These are phyloP conservation scores for Pseudocercospora vitis DNA, from an alignment of 2,329 filamentous ascomycete genomes.

Conservation along the genomic window DNA sequence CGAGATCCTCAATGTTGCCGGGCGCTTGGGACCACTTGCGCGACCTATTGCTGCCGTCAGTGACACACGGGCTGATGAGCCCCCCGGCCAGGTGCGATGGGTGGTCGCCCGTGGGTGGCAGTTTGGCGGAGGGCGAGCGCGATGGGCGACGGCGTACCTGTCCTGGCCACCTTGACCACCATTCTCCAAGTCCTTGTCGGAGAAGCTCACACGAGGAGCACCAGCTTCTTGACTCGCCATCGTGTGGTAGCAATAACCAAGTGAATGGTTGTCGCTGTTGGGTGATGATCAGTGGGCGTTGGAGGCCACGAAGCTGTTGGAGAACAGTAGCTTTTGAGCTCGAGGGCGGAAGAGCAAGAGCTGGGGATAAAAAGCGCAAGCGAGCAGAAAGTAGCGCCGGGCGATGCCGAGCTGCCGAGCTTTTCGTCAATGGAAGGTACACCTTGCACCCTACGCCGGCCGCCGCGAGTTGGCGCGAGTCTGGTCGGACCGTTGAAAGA, in stretches of 20 bases:
- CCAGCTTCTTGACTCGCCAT: constrained; percentile 31
- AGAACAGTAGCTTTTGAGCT: constrained; percentile 15
- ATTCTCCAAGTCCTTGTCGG: constrained; percentile 43
- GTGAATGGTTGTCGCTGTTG: constrained; percentile 33
- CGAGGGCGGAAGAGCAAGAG: too few species aligned
- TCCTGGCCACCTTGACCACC: constrained; percentile 34
- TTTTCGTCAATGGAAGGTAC: constrained; percentile 16
- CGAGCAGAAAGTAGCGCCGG: constrained; percentile 15
- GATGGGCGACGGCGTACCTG: constrained; percentile 19
- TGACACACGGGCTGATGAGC: constrained; percentile 6
- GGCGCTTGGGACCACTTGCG: constrained; percentile 44
- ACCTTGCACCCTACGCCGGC: constrained; percentile 12
- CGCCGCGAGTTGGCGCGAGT: constrained; percentile 3
- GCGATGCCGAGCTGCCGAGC: constrained; percentile 26
- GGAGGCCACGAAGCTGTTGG: constrained; percentile 13
- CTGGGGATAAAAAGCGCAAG: constrained; percentile 20
- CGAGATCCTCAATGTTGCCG: constrained; percentile 46
- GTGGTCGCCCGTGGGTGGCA: too few species aligned
- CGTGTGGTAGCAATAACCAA: constrained; percentile 34
- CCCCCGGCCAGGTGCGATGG: too few species aligned
- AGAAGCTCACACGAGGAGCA: constrained; percentile 42
- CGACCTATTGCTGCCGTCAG: constrained; percentile 31
- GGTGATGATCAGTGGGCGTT: constrained; percentile 16
- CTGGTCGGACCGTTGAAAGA: constrained; percentile 25
- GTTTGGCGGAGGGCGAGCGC: constrained; percentile 4